Base-by-base conservation (phyloP, 441 rosid species). In the Kokia cookei region DNA sequence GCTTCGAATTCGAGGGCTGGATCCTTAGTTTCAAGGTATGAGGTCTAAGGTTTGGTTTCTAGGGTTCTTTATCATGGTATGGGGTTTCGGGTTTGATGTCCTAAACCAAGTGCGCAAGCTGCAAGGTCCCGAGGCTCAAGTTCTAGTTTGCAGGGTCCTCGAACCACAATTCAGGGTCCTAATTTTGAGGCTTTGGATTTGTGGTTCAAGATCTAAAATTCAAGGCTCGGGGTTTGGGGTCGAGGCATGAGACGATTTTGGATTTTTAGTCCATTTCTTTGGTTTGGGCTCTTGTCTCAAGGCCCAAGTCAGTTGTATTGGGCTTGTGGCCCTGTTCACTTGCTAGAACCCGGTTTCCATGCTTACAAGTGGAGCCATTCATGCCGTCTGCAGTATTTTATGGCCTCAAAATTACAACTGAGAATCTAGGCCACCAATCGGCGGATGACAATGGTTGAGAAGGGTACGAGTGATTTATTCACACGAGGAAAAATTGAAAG, bases 361-460 rank as follows among this genome's bases (percentile, higher is more conserved):
- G 69, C 83, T 92, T 19, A 68, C 89, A 0, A 95, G 98, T 7
- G 98, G 97, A 74, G 86, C 85, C 63, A 78, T 94, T 43, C 97
- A 94, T 75, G 89, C 85, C 26, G 74, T 83, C 37, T 88, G 89
- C 64, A 94, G 98, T 74, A 24, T 87, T 63, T 10, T 88, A 24
- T 63, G 78, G 80, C 98, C 98, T 15, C 97, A 94, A 40, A 86
- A 92, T 71, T 92, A 92, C 54, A 84, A 87, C 29, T 94, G 10
- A 40, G 43, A 40, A 40, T 40, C 7, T 40, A 97, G 98, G 91
- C 85, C 1, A 88, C 91, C n/a, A 92, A 97, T 2, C 91, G 79
- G 75, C 84, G 85, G 81, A 94, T 92, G 72, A 91, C 94, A 51
- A 77, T 77, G 81, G 97, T 94, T 7, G 97, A 92, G 78, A 89